A percentile compares a stretch with the other conserved stretches of the same genome.
These are phyloP conservation scores for Lactarius vividus DNA, from an alignment of 768 basidiomycete species.

Conservation along the genomic window DNA sequence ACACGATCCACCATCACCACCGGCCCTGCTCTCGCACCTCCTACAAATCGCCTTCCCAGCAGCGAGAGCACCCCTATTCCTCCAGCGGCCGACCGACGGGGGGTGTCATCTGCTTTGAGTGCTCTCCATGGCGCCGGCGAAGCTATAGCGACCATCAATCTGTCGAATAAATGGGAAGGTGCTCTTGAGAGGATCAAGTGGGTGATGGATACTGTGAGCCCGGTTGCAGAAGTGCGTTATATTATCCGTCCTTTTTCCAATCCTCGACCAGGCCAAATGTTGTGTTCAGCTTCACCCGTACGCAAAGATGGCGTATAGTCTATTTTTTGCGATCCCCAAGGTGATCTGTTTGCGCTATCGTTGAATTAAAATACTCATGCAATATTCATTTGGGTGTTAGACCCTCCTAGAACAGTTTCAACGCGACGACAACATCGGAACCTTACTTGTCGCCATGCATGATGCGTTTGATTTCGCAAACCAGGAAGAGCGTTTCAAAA, in stretches of 20 bases:
- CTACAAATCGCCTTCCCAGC: not conserved
- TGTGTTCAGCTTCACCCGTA: not conserved
- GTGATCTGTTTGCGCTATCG: not conserved
- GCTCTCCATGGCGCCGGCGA: not conserved
- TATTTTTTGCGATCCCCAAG: not conserved
- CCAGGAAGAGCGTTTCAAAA: not conserved
- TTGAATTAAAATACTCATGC: not conserved
- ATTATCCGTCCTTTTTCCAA: not conserved
- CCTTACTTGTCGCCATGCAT: not conserved
- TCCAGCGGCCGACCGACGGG: not conserved
- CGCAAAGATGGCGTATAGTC: not conserved
- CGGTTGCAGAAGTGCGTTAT: not conserved
- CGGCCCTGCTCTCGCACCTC: not conserved
- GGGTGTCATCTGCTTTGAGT: not conserved
- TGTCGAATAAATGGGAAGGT: not conserved
- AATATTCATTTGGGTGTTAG: not conserved
- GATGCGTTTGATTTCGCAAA: not conserved
- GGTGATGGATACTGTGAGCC: conserved; percentile 1
- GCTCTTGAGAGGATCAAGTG: not conserved
- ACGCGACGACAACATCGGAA: not conserved
- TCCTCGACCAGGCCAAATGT: not conserved
- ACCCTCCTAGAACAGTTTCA: not conserved
- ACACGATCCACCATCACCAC: not conserved
- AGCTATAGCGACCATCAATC: not conserved
- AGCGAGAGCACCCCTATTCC: not conserved